Conservation (phyloP, 2,329 filamentous ascomycete genomes). For the Phoma sp. region DNA sequence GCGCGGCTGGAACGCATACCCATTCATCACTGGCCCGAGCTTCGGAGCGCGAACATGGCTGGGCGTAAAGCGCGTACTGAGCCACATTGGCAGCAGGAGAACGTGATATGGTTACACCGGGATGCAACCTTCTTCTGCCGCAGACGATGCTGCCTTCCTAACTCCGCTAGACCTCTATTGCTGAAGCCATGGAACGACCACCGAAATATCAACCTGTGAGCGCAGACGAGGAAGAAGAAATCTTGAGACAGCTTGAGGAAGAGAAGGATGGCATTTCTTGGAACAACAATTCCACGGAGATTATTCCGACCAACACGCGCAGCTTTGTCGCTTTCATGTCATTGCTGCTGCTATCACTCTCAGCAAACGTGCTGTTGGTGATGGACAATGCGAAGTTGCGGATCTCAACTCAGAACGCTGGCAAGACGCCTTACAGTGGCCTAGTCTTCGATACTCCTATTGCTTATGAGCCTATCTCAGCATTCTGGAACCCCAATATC, state of each 20-base stretch:
- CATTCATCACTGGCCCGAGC: constrained; percentile 37
- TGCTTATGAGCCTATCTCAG: constrained; percentile 35
- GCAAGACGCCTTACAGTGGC: constrained; percentile 37
- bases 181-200: constrained; percentile 31
- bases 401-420: constrained; percentile 19
- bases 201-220: constrained; percentile 37
- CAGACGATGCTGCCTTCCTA: constrained; percentile 15
- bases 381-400: constrained; percentile 36
- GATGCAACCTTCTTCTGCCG: constrained; percentile 13
- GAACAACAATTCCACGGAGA: constrained; percentile 35
- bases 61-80: constrained; percentile 10
- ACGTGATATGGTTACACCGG: constrained; percentile 13
- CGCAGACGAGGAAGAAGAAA: constrained; percentile 31
- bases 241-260: constrained; percentile 26
- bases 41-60: constrained; percentile 21
- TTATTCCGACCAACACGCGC: constrained; percentile 35
- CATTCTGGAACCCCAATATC: constrained; percentile 43
- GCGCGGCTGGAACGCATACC: constrained; percentile 18
- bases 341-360: constrained; percentile 39
- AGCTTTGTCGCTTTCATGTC: constrained; percentile 38
- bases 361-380: constrained; percentile 39
- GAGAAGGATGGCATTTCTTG: constrained; percentile 34
- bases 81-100: constrained; percentile 12
- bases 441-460: constrained; percentile 37
- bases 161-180: constrained; percentile 10